Base-by-base conservation (phyloP, 2,329 filamentous ascomycete species). In the Blastomyces parvus region DNA sequence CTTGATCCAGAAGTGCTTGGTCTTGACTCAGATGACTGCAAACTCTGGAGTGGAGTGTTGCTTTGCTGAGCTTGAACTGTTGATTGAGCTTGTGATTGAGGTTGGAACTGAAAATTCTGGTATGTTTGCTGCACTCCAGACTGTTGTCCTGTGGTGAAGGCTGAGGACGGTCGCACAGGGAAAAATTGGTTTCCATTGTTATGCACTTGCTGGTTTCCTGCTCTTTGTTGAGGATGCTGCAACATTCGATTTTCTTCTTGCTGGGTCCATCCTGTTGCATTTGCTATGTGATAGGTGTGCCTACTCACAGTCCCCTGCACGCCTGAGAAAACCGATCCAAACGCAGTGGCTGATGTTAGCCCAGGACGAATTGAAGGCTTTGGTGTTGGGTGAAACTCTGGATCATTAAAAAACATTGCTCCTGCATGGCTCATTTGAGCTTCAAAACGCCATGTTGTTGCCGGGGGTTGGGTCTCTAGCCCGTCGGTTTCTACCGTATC, bases 401-500 rank as follows among this genome's bases (percentile, higher is more conserved):
- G 14, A 52, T 14, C 27, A 13, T 11, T 22, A 22, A 27, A 3
- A 52, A 27, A 27, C 25, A 11, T 13, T 27, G 22, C 22, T 52
- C 52, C 30, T 55, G 17, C 52, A 14, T 11, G 27, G 14, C 17
- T 22, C 19, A 30, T 22, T 36, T 36, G 52, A 7, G 13, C 25
- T 52, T 17, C 25, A 22, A 11, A 19, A 36, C 11, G 17, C 27
- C 27, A 9, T 19, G 52, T 5, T n/a, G 52, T 22, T 36, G 52
- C 36, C 2, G 19, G 27, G 9, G 11, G 27, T n/a, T 36, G 6
- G 19, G 2, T 36, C n/a, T 8, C 27, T 19, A 27, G n/a, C 38
- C 36, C 42, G 19, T 22, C 3, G 2, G 36, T 40, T 58, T 6
- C 56, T 42, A 27, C 50, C 64, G 52, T 30, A 68, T 66, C 68